A percentile compares a stretch with the other conserved stretches of the same genome.
Evolutionary conservation across 1,139 yeast genomes (phyloP).

Genomic region (Pichia sp.): DNA sequence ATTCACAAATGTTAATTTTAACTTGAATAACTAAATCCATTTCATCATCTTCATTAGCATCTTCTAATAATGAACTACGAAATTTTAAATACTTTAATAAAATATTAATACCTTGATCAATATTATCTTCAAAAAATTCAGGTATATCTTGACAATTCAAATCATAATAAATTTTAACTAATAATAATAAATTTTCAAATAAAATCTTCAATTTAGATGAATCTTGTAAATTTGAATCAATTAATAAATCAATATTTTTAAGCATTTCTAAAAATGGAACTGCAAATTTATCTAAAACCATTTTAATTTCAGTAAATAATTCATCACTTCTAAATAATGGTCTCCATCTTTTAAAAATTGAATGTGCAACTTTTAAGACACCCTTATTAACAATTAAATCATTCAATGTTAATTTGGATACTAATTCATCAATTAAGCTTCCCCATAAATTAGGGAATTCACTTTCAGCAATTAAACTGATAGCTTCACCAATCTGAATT

Average conservation of each 20-base stretch:
- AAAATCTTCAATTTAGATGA: conserved; percentile 46
- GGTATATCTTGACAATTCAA: conserved; percentile 97
- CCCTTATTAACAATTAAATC: conserved; percentile 79
- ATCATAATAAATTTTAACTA: conserved; percentile 82
- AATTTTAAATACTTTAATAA: conserved; percentile 75
- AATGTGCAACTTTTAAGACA: conserved; percentile 85
- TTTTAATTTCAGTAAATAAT: conserved; percentile 76
- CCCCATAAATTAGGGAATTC: conserved; percentile 95
- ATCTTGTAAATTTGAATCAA: conserved; percentile 43
- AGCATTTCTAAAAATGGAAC: conserved; percentile 69
- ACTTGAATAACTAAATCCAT: conserved; percentile 66
- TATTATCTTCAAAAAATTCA: conserved; percentile 91
- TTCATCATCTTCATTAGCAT: conserved; percentile 61
- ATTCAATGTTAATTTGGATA: conserved; percentile 51
- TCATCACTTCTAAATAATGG: conserved; percentile 90
- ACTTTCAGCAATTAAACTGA: conserved; percentile 87
- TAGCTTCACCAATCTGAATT: conserved; percentile 88
- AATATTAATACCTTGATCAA: conserved; percentile 69
- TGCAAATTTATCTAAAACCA: conserved; percentile 83
- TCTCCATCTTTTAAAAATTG: conserved; percentile 95
- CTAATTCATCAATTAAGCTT: conserved; percentile 68
- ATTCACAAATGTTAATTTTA: conserved; percentile 79
- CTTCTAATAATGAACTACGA: conserved; percentile 47
- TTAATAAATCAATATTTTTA: conserved; percentile 58
- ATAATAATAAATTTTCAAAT: conserved; percentile 64